Base-by-base conservation (phyloP, 179 eudicot species). In the Beta lomatogona region DNA sequence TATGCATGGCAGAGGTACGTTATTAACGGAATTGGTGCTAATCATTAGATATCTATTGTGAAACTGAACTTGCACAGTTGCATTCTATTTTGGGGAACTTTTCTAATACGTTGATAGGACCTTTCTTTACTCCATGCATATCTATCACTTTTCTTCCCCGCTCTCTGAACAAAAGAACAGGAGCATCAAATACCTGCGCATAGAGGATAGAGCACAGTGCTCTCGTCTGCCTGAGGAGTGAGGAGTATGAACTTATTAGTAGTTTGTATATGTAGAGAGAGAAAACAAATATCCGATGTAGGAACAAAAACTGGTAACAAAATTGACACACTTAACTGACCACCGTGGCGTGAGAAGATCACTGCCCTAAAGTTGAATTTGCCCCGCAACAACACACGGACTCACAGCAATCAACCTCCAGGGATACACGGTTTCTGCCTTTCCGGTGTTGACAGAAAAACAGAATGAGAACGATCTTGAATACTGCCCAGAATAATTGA, bases 101-200 rank as follows among this genome's bases (percentile, higher is more conserved):
- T 36, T 66, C 41, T 67, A 77, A 60, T 22, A 10, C 77, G 58
- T 15, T 77, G 85, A 83, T 65, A 44, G n/a, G 85, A 83, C 82
- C 50, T 41, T 65, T 78, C 82, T 18, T 59, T 83, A 48, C 53
- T 48, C 53, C 11, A 28, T 78, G 31, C 31, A 28, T 28, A 28
- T 28, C 31, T 28, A 79, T 73, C 67, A 77, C 81, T 71, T 28
- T 68, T 77, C 69, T 77, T 52, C 65, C 57, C 48, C 45, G 41
- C 15, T 48, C 11, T 44, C 69, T 52, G 25, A 16, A 16, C 7
- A n/a, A 66, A 75, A 61, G 15, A 22, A 76, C 9, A 13, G n/a
- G 12, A 54, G 54, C n/a, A 5, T 19, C 31, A 28, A 28, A 28
- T 8, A 55, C 48, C 80, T 8, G 45, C 72, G 46, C 31, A 28